Conservation (phyloP, 2,329 filamentous ascomycete genomes). For the Trichophyton schoenleinii region DNA sequence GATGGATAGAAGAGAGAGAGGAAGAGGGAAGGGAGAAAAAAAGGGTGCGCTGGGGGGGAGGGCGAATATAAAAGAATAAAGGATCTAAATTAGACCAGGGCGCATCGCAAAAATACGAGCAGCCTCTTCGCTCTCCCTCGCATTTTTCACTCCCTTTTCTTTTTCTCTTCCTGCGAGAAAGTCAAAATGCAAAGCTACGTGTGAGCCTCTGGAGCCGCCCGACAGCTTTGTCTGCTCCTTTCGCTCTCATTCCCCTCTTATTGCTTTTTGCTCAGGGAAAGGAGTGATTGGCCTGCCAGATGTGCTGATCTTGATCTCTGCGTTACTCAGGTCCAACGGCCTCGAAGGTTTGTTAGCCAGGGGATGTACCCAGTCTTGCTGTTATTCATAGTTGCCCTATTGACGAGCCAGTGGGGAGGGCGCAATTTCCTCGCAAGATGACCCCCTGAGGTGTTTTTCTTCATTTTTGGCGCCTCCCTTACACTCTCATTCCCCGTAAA, state of each 20-base stretch:
- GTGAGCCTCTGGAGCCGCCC: background rate
- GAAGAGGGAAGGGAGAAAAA: background rate
- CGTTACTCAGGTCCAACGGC: no score
- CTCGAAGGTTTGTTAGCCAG: no score
- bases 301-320: no score
- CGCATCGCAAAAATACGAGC: background rate
- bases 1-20: conserved; percentile 10
- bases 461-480: background rate
- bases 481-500: no score
- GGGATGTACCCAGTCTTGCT: background rate
- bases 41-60: background rate
- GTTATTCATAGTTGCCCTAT: background rate
- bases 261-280: background rate
- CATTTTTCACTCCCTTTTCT: background rate
- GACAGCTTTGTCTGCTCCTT: background rate
- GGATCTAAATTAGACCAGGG: background rate
- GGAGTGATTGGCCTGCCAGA: background rate
- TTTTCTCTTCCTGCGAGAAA: background rate
- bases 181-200: background rate
- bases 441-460: background rate
- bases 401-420: background rate
- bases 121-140: background rate
- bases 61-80: background rate
- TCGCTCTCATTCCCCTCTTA: background rate
- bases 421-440: background rate